Percentiles rank a stretch among this genome's conserved stretches.
Conservation (phyloP, 2,329 filamentous ascomycete genomes). For the Verticillium zaregamsianum region DNA sequence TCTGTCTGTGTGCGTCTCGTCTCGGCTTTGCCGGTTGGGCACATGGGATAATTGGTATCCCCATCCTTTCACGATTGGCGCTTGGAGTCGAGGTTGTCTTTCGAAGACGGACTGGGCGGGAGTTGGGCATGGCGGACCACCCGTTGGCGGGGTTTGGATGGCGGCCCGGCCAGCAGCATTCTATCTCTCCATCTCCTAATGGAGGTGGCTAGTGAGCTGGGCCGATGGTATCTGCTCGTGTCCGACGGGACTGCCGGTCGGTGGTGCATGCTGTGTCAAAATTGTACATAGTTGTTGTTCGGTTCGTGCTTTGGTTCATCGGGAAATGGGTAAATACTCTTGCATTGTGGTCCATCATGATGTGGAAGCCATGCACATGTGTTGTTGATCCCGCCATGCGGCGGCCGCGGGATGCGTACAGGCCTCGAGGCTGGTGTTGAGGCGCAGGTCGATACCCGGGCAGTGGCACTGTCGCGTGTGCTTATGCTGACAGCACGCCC, state of each 20-base stretch:
- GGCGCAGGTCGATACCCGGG: background rate
- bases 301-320: slow-evolving; percentile 24
- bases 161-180: background rate
- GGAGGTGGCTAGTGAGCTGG: slow-evolving; percentile 11
- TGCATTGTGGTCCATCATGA: slow-evolving; percentile 11
- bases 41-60: background rate
- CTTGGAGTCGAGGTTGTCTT: slow-evolving; percentile 26
- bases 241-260: slow-evolving; percentile 1
- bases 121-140: background rate
- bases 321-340: slow-evolving; percentile 23
- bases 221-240: background rate
- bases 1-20: slow-evolving; percentile 10
- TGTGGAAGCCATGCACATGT: no score
- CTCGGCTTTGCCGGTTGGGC: background rate
- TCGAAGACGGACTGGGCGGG: background rate
- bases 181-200: background rate
- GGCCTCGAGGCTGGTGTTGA: background rate
- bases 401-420: no score
- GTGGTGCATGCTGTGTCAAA: slow-evolving; percentile 22
- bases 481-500: background rate
- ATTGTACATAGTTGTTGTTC: slow-evolving; percentile 38
- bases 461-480: background rate
- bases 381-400: no score
- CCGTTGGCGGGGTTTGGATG: background rate
- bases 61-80: slow-evolving; percentile 32